Percentiles rank a stretch among this genome's conserved stretches.
Conservation (phyloP, 192 early-diverging fungal genomes). For the Spizellomyces sp. region DNA sequence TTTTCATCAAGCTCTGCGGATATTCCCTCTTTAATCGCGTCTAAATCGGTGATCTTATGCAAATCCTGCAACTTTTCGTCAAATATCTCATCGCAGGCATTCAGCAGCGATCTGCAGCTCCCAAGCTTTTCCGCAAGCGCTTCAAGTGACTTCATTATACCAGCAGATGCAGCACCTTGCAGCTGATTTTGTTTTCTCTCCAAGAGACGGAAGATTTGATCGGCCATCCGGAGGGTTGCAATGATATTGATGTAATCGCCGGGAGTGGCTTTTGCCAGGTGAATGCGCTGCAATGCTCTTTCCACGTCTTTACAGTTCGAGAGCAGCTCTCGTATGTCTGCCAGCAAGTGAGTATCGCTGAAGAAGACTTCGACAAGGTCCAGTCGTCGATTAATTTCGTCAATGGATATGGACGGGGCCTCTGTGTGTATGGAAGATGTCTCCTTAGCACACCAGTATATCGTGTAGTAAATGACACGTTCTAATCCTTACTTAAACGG, state of each 20-base stretch:
- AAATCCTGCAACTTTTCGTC: conserved; percentile 10
- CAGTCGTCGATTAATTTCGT: conserved; percentile 69
- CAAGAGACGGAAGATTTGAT: not conserved
- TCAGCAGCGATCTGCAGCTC: not conserved
- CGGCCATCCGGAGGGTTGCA: conserved; percentile 15
- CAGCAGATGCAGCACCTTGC: not conserved
- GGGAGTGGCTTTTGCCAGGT: conserved; percentile 24
- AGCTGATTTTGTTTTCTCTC: conserved; percentile 15
- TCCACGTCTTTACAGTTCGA: conserved; percentile 37
- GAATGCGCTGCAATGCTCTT: conserved; percentile 41
- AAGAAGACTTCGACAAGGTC: conserved; percentile 77
- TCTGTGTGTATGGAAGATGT: conserved; percentile 37
- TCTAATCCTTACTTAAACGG: conserved; percentile 59
- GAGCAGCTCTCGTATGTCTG: conserved; percentile 54
- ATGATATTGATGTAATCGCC: conserved; percentile 36
- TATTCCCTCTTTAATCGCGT: conserved; percentile 24
- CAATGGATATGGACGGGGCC: conserved; percentile 65
- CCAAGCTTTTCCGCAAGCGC: no score
- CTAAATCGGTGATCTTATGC: conserved; percentile 22
- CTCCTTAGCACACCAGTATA: not conserved
- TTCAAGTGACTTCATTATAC: no score
- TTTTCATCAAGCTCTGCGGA: conserved; percentile 26
- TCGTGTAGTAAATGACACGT: not conserved
- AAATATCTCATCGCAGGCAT: conserved; percentile 11
- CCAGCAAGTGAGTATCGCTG: conserved; percentile 52